Percentiles rank a stretch among this genome's conserved stretches.
Conservation (phyloP, 768 basidiomycete species). For the Cystobasidium onofrii region DNA sequence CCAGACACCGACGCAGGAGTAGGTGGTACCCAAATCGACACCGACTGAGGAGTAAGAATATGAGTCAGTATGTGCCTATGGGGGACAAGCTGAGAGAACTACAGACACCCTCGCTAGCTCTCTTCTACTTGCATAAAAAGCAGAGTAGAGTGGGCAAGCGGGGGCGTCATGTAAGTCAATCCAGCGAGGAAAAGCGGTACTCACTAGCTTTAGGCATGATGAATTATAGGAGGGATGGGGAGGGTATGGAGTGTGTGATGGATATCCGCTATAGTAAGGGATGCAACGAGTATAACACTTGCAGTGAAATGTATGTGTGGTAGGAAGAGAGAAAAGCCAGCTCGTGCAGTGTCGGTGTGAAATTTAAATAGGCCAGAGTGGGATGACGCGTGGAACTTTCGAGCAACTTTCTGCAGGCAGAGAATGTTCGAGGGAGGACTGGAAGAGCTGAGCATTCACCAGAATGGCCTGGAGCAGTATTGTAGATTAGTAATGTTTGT, state of each 20-base stretch:
- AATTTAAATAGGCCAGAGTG: background rate
- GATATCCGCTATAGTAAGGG: background rate
- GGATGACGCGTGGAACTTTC: constrained; percentile 16
- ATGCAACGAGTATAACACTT: too few species aligned
- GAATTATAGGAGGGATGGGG: background rate
- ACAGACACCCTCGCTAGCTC: background rate
- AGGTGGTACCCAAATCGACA: constrained; percentile 69
- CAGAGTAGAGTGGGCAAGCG: background rate
- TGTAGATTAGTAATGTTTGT: background rate
- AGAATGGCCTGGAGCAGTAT: background rate
- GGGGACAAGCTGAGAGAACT: background rate
- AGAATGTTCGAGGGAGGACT: background rate
- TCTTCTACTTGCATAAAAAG: background rate
- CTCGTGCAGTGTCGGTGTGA: background rate
- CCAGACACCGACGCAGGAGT: constrained; percentile 99
- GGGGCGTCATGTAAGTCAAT: background rate
- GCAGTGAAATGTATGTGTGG: background rate
- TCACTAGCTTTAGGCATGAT: constrained; percentile 2
- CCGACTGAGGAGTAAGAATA: constrained; percentile 38
- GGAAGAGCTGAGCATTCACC: background rate
- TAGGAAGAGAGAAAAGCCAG: background rate
- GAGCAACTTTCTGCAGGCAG: constrained; percentile 20
- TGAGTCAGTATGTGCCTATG: background rate
- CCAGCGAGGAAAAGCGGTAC: background rate
- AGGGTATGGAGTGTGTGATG: background rate